phyloP scores from a whole-genome alignment of 345 rosid genomes.

The Adansonia digitata region DNA sequence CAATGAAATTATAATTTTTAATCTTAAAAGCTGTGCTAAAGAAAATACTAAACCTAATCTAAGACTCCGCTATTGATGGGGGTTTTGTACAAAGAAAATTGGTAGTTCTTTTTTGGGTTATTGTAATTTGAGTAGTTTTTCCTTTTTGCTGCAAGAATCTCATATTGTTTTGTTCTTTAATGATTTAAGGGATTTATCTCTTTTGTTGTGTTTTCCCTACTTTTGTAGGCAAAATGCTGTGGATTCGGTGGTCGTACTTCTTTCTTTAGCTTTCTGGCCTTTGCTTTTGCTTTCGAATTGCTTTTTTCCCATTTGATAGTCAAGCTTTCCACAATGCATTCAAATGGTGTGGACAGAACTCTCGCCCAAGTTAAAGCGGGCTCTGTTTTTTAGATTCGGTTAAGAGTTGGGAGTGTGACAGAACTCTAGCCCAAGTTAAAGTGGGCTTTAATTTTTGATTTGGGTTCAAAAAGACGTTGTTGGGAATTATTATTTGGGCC shows the following conservation, averaged over 20 bases:
- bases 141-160: neutral
- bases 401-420: too few species aligned
- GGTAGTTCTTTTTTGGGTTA: slow-evolving; percentile 3
- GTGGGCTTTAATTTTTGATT: too few species aligned
- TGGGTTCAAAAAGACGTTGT: too few species aligned
- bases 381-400: too few species aligned
- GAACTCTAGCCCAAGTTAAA: too few species aligned
- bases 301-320: neutral
- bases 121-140: slow-evolving; percentile 6
- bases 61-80: too few species aligned
- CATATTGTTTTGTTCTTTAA: slow-evolving; percentile 2
- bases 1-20: too few species aligned
- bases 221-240: slow-evolving; percentile 24
- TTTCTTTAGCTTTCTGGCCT: slow-evolving; percentile 24
- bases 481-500: too few species aligned
- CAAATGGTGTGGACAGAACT: slow-evolving; percentile 6
- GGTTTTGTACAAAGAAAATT: slow-evolving; percentile 9
- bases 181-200: slow-evolving; percentile 9
- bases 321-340: neutral
- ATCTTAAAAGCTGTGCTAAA: too few species aligned
- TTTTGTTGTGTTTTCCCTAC: slow-evolving; percentile 16
- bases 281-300: neutral
- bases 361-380: too few species aligned
- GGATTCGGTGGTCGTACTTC: too few species aligned
- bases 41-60: too few species aligned